Conservation (phyloP, 2,329 filamentous ascomycete genomes). For the Fusarium sp. region DNA sequence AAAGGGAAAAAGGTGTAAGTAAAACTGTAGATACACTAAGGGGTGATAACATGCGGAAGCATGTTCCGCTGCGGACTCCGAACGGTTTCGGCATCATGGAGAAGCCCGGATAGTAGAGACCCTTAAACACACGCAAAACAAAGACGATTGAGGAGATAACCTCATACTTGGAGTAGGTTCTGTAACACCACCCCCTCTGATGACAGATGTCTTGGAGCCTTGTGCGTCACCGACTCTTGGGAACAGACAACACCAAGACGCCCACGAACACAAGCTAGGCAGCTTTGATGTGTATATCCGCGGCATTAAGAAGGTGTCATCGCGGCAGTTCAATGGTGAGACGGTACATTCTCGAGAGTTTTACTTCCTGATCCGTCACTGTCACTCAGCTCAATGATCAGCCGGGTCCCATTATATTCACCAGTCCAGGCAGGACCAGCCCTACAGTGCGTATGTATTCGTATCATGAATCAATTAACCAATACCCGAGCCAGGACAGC, state of each 20-base stretch:
- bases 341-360: neutral
- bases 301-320: slow-evolving; percentile 8
- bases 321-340: slow-evolving; percentile 6
- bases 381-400: slow-evolving; percentile 19
- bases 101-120: slow-evolving; percentile 36
- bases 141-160: neutral
- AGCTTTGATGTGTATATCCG: slow-evolving; percentile 32
- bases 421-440: slow-evolving; percentile 7
- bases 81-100: slow-evolving; percentile 43
- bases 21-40: slow-evolving; percentile 16
- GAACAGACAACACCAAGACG: slow-evolving; percentile 13
- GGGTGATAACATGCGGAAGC: neutral
- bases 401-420: neutral
- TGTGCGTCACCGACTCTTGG: slow-evolving; percentile 14
- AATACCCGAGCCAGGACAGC: neutral
- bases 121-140: slow-evolving; percentile 12
- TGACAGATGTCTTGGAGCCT: neutral
- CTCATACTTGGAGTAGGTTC: neutral
- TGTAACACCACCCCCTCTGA: neutral
- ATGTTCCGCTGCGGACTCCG: slow-evolving; percentile 36
- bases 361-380: slow-evolving; percentile 21
- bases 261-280: slow-evolving; percentile 6
- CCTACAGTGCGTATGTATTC: slow-evolving; percentile 12
- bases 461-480: neutral
- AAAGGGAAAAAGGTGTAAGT: neutral